Base-by-base conservation (phyloP, 257 asterid species). In the Eucommia ulmoides region DNA sequence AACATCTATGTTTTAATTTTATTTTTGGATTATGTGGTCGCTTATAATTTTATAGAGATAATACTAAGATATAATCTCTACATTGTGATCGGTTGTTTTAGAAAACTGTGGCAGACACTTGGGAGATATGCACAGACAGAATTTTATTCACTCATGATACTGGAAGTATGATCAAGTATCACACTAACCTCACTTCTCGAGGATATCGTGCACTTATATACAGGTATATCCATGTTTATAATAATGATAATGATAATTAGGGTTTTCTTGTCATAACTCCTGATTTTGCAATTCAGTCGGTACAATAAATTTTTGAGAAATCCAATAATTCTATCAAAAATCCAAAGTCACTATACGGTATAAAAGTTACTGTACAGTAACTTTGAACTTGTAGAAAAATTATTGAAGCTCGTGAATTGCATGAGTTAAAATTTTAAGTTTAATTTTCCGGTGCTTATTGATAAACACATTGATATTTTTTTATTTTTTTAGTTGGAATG, bases 101-200 rank as follows among this genome's bases (percentile, higher is more conserved):
- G 98, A 69, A 35, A 26, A 62, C 29, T 38, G 67, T 58, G 33
- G 45, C 83, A 7, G 86, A 76, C 20, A 17, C 51, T 19, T 89
- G 93, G 88, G 92, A 64, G 54, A 61, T 82, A 22, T 89, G 98
- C 75, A 82, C 96, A 8, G 67, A 1, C 53, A 67, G 79, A 65
- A 78, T 89, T 54, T 0, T 0, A 7, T 77, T 85, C 51, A 17
- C n/a, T 49, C 91, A 79, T 58, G 94, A 89, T 68, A 64, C 93
- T 24, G 98, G 98, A 57, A 89, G 96, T 75, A 89, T 89, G 98
- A 80, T 89, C 70, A 73, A 68, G 55, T 89, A 80, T 72, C 98
- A 89, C 76, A 76, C 65, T 70, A 85, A 78, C 62, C 94, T 89
- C 59, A 82, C 96, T 3, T 57, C 76, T 19, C 69, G 67, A 17